Base-by-base conservation (phyloP, 192 early-diverging fungal genomes). In the Dissophora globulifera region DNA sequence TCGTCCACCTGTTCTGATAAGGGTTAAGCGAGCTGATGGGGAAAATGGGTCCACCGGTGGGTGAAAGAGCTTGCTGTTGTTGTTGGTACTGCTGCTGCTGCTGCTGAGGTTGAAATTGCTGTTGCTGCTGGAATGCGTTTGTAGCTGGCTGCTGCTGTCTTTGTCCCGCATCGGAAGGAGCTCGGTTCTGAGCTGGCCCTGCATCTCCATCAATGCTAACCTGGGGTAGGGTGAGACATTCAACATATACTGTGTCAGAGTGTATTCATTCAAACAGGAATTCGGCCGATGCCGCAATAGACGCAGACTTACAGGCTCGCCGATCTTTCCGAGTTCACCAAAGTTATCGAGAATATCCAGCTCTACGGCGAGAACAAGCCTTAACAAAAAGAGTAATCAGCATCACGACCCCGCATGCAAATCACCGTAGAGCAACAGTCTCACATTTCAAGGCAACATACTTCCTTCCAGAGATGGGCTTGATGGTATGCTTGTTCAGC, bases 1-100 rank as follows among this genome's bases (percentile, higher is more conserved):
- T 98, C 13, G 93, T 96, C 96, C 96, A 98, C 55, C 90, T 20
- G 80, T 78, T 42, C 58, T 74, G 56, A 52, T 83, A 79, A 27
- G 82, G 65, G 13, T 80, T 80, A 17, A 82, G 72, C 23, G 58
- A 50, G 29, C 27, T 43, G 66, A 62, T 75, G 25, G 50, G 62
- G 50, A 55, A 75, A 20, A 75, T 47, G 9, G 62, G 62, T 2
- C 25, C 57, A 22, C 71, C 71, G 32, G 20, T 52, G 25, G 56
- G 66, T 2, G 67, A 55, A 42, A 69, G 58, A 12, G 15, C 23
- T 5, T 50, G 54, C 23, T 58, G 60, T 30, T 65, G 71, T 20
- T 65, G 49, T 22, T 65, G 42, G 23, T 64, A 62, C 2, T 65
- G 53, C 16, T 49, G 52, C 3, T 62, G 62, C 10, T 75, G 62